Base-by-base conservation (phyloP, 495 filamentous ascomycete species). In the Aspergillus indologenus region DNA sequence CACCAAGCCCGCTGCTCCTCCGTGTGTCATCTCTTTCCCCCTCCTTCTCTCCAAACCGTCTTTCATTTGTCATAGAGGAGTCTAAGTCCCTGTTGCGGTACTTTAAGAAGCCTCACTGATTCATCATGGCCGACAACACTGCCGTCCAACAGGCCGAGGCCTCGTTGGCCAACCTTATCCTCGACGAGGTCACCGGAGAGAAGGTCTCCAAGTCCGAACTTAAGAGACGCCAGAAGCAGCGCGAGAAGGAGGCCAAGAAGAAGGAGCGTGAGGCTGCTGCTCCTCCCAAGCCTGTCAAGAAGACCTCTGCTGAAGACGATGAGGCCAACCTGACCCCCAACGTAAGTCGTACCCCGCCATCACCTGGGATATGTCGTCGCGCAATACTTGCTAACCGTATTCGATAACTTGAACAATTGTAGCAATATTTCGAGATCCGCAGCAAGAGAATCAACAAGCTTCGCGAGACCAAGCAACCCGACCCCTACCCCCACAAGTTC, bases 401-500 rank as follows among this genome's bases (percentile, higher is more conserved):
- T 26, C 42, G 3, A 29, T 53, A 2, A 5, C 12, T 26, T 49
- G 24, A 49, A 0, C 20, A 14, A 18, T 34, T 61, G 49, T 61
- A 93, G 90, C 90, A 96, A 92, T 98, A 98, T 77, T 95, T 96
- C 68, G 93, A 98, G 78, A 95, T 98, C 66, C 90, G 94, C 49
- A 91, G 86, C 64, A 85, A 89, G 53, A 81, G 80, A 48, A 84
- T 98, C 81, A 88, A 92, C 70, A 91, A 91, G 81, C 84, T 97
- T 57, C 86, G 87, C 69, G 81, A 88, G 71, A 86, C 83, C 70
- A 86, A 91, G 77, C 75, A 86, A 42, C 91, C 90, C 20, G 88
- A 96, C 71, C 91, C 94, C 18, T 97, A 96, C 73, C 95, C 94
- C 11, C 94, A 99, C 85, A 98, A 98, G 82, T 98, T 97, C 82